Evolutionary conservation across 805 yeast genomes (phyloP).

Genomic region (Saccharomycopsis fibuligera): DNA sequence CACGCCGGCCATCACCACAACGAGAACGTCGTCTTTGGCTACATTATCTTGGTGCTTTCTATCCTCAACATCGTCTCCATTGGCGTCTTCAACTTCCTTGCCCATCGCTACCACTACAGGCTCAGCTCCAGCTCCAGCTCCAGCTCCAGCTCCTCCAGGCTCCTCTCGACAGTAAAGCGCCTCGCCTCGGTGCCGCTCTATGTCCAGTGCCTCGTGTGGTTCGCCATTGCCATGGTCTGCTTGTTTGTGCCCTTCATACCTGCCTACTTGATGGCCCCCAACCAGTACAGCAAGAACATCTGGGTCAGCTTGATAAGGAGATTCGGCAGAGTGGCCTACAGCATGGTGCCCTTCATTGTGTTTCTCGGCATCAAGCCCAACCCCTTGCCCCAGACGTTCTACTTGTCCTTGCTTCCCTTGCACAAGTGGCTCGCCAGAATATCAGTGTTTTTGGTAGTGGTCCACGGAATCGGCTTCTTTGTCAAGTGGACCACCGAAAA

Average conservation of each 20-base stretch:
- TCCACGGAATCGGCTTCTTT: constrained; percentile 50
- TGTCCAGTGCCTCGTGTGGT: constrained; percentile 34
- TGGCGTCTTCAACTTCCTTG: constrained; percentile 28
- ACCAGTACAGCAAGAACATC: constrained; percentile 29
- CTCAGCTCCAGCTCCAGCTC: too few species aligned
- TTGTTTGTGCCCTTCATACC: constrained; percentile 25
- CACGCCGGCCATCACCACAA: constrained; percentile 35
- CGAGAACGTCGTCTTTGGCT: constrained; percentile 56
- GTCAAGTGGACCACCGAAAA: constrained; percentile 41
- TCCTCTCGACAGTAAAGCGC: too few species aligned
- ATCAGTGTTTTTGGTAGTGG: constrained; percentile 36
- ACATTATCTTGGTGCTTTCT: constrained; percentile 39
- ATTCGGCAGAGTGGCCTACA: constrained; percentile 55
- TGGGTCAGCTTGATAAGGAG: constrained; percentile 42
- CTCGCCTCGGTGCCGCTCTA: constrained; percentile 32
- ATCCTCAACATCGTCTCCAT: constrained; percentile 34
- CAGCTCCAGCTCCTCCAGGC: too few species aligned
- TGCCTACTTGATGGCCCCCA: constrained; percentile 17
- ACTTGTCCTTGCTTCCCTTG: constrained; percentile 46
- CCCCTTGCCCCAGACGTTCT: constrained; percentile 41
- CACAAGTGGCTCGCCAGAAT: constrained; percentile 72
- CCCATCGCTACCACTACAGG: background rate
- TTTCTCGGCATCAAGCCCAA: constrained; percentile 51
- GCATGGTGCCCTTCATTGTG: constrained; percentile 51
- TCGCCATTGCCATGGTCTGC: constrained; percentile 26